phyloP scores from a whole-genome alignment of 352 stramenopile genomes.

The Albugo laibachii region DNA sequence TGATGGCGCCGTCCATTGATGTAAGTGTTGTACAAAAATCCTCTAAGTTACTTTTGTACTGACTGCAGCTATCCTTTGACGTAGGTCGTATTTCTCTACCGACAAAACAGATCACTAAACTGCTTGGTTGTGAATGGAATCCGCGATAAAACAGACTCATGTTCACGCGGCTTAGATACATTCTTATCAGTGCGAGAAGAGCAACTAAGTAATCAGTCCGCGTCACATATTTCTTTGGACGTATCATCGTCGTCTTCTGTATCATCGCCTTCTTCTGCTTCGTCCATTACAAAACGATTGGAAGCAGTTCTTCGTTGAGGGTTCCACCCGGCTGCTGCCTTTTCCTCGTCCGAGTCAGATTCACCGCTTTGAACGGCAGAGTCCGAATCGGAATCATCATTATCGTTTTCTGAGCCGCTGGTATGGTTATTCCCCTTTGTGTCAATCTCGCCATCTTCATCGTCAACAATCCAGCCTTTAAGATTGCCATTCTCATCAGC shows the following conservation, averaged over 20 bases:
- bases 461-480: slow-evolving; percentile 31
- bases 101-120: no score
- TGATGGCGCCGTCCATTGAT: slow-evolving; percentile 2
- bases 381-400: slow-evolving; percentile 16
- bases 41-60: no score
- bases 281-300: slow-evolving; percentile 61
- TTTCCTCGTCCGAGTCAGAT: slow-evolving; percentile 11
- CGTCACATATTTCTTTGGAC: slow-evolving; percentile 11
- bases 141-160: no score
- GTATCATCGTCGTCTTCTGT: slow-evolving; percentile 14
- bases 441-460: slow-evolving; percentile 45
- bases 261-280: slow-evolving; percentile 49
- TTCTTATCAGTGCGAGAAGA: no score
- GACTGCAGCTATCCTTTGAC: no score
- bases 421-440: slow-evolving; percentile 3
- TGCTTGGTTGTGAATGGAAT: no score
- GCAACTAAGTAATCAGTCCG: no score
- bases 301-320: slow-evolving; percentile 7
- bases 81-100: no score
- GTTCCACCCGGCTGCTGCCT: slow-evolving; percentile 13
- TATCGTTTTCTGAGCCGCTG: slow-evolving; percentile 10
- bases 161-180: no score
- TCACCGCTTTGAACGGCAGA: slow-evolving; percentile 11
- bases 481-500: slow-evolving; percentile 62
- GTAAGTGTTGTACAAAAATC: no score